Evolutionary conservation across 2,329 filamentous ascomycete genomes (phyloP).

Genomic region (Colletotrichum tropicicola): DNA sequence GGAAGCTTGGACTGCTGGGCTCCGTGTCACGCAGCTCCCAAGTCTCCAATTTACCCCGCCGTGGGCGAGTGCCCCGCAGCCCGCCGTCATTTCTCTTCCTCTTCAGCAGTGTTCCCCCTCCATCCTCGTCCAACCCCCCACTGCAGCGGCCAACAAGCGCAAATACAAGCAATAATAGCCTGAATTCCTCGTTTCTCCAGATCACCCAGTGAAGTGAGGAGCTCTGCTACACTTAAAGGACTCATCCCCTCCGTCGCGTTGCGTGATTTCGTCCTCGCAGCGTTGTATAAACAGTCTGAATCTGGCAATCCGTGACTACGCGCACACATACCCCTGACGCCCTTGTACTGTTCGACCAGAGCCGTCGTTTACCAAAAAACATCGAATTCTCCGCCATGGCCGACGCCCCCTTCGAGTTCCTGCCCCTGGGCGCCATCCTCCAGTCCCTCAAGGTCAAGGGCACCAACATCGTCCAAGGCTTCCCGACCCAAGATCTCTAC

Average conservation of each 20-base stretch:
- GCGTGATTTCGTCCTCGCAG: not conserved
- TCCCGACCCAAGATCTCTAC: constrained; percentile 80
- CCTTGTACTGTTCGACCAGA: not conserved
- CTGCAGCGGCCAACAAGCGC: constrained; percentile 17
- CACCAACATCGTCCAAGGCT: constrained; percentile 88
- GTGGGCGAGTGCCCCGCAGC: constrained; percentile 15
- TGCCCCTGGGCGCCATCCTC: constrained; percentile 81
- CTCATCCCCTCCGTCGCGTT: not conserved
- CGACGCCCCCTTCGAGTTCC: constrained; percentile 67
- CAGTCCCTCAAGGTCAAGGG: constrained; percentile 82
- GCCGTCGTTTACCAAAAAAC: not conserved
- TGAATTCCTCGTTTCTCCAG: constrained; percentile 18
- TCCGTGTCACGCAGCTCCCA: not conserved
- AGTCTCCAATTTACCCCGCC: constrained; percentile 31
- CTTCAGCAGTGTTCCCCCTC: constrained; percentile 4
- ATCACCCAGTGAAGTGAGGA: not conserved
- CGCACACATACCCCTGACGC: not conserved
- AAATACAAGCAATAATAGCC: constrained; percentile 25
- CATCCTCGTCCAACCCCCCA: constrained; percentile 14
- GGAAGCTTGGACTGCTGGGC: not conserved
- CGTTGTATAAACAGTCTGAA: not conserved
- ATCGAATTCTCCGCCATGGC: constrained; percentile 43
- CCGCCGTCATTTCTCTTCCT: constrained; percentile 13
- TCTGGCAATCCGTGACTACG: not conserved
- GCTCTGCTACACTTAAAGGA: not conserved